phyloP scores from a whole-genome alignment of 1,284 basidiomycete species.

The Apiotrichum sp. region DNA sequence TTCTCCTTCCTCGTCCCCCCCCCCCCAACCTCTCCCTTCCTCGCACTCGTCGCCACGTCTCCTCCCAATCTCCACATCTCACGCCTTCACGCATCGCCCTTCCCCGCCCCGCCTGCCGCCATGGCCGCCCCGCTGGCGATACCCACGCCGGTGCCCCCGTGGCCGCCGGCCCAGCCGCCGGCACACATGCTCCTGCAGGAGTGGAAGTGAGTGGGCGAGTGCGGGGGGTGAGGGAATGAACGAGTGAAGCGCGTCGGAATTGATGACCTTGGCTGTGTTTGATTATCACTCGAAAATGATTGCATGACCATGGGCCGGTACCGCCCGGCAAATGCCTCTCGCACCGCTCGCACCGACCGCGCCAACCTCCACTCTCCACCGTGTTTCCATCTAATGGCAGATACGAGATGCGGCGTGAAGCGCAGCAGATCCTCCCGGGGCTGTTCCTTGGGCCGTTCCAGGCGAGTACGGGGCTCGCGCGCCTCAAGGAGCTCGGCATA shows the following conservation, averaged over 20 bases:
- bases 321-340: background rate
- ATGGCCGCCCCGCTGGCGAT: background rate
- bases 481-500: conserved; percentile 60
- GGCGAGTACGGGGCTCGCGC: conserved; percentile 69
- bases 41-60: background rate
- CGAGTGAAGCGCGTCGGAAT: background rate
- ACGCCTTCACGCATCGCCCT: background rate
- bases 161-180: conserved; percentile 12
- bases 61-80: background rate
- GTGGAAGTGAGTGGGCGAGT: conserved; percentile 18
- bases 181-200: conserved; percentile 13
- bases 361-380: too few relatives aligned
- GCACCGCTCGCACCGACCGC: background rate
- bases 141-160: conserved; percentile 9
- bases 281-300: too few relatives aligned
- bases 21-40: background rate
- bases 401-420: conserved; percentile 90
- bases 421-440: conserved; percentile 81
- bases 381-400: conserved; percentile 45
- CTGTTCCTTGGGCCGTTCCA: conserved; percentile 83
- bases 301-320: too few relatives aligned
- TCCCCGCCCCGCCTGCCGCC: background rate
- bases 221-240: too few relatives aligned
- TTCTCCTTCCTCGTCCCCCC: too few relatives aligned
- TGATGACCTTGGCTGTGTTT: background rate